These are phyloP conservation scores for Bryopsis sp. DNA, from an alignment of 139 green algal species.

Conservation along the genomic window DNA sequence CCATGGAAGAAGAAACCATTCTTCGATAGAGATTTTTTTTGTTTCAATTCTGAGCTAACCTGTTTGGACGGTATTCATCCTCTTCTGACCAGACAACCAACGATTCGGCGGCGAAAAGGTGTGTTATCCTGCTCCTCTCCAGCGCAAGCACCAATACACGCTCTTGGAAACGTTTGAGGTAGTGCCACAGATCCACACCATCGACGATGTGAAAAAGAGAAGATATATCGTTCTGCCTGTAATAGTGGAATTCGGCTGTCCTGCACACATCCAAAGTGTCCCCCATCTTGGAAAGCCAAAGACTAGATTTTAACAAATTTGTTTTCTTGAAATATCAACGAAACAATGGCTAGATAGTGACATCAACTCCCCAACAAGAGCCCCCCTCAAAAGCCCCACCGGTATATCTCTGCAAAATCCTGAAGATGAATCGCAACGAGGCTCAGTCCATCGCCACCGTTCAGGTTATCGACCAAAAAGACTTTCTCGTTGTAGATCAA, in stretches of 20 bases:
- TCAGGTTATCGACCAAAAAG: neutral
- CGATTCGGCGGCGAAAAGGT: neutral
- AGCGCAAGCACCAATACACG: neutral
- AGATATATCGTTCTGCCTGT: neutral
- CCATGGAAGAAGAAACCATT: too few species aligned
- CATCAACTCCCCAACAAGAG: too few species aligned
- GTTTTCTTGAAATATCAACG: too few species aligned
- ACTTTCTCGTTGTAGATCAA: conserved; percentile 2
- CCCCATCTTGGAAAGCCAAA: too few species aligned
- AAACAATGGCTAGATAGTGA: too few species aligned
- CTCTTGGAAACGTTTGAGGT: neutral
- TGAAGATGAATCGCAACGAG: neutral
- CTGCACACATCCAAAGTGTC: too few species aligned
- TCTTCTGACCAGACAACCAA: neutral
- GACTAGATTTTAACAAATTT: too few species aligned
- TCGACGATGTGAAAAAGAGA: neutral
- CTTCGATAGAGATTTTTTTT: too few species aligned
- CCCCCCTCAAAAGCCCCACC: too few species aligned
- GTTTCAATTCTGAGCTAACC: too few species aligned
- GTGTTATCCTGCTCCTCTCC: neutral
- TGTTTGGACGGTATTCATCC: neutral
- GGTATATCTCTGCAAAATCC: neutral
- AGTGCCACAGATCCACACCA: neutral
- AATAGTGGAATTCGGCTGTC: too few species aligned
- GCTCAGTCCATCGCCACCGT: neutral